A percentile compares a stretch with the other conserved stretches of the same genome.
phyloP scores from a whole-genome alignment of 371 early-diverging fungal genomes.

The Apophysomyces variabilis region DNA sequence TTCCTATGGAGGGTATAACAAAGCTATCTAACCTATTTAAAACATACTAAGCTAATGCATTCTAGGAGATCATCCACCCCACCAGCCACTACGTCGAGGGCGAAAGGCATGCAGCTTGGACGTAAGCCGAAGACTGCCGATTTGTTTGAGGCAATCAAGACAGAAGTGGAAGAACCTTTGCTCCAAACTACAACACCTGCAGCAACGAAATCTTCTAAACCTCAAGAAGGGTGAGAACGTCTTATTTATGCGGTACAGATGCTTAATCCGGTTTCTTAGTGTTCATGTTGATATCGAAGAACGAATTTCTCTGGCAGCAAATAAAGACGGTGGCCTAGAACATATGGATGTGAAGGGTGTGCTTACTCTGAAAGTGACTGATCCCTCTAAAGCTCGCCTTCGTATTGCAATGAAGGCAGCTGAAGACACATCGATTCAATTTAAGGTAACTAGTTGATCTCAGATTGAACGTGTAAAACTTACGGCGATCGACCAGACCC shows the following conservation, averaged over 20 bases:
- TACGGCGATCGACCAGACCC: slow-evolving; percentile 64
- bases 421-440: slow-evolving; percentile 71
- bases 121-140: slow-evolving; percentile 82
- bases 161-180: slow-evolving; percentile 67
- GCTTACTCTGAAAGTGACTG: slow-evolving; percentile 76
- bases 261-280: slow-evolving; percentile 38
- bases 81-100: slow-evolving; percentile 56
- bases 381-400: slow-evolving; percentile 62
- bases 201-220: slow-evolving; percentile 23
- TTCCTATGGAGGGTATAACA: slow-evolving; percentile 29
- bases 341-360: slow-evolving; percentile 93
- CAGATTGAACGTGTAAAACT: background rate
- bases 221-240: slow-evolving; percentile 27
- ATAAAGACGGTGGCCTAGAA: slow-evolving; percentile 91
- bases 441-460: slow-evolving; percentile 60
- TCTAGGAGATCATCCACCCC: slow-evolving; percentile 29
- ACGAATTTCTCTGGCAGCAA: slow-evolving; percentile 79
- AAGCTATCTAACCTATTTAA: background rate
- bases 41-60: background rate
- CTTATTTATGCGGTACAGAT: background rate
- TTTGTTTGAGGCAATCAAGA: slow-evolving; percentile 84
- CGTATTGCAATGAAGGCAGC: slow-evolving; percentile 58
- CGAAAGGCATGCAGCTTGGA: slow-evolving; percentile 93
- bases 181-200: slow-evolving; percentile 24
- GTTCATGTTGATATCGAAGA: slow-evolving; percentile 91